Percentiles rank a stretch among this genome's conserved stretches.
Conservation (phyloP, 345 rosid species). For the Microthlaspi erraticum region DNA sequence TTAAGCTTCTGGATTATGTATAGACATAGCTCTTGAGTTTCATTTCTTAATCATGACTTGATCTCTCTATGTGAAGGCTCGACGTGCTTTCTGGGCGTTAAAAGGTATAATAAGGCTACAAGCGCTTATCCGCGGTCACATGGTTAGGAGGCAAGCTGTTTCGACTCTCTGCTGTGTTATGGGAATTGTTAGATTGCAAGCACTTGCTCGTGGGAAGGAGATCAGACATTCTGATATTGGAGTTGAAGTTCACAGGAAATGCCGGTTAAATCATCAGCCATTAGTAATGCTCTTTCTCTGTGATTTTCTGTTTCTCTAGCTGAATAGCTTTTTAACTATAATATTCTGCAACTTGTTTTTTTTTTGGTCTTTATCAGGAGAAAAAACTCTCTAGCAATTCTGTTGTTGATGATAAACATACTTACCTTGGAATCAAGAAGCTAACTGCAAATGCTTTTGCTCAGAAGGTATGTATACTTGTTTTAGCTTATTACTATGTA, state of each 20-base stretch:
- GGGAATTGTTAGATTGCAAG: slow-evolving; percentile 48
- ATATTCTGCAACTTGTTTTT: background rate
- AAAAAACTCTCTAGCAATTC: slow-evolving; percentile 47
- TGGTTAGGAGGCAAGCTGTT: slow-evolving; percentile 52
- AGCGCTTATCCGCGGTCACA: slow-evolving; percentile 55
- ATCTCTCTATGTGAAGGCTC: slow-evolving; percentile 36
- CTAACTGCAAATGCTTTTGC: slow-evolving; percentile 64
- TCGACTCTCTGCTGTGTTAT: slow-evolving; percentile 43
- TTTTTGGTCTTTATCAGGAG: slow-evolving; percentile 46
- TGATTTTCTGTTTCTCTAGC: background rate
- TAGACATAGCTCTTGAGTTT: background rate
- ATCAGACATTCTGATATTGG: slow-evolving; percentile 39
- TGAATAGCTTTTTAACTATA: slow-evolving; percentile 17
- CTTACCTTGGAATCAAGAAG: slow-evolving; percentile 52
- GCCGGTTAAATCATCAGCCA: slow-evolving; percentile 41
- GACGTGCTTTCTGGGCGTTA: slow-evolving; percentile 41
- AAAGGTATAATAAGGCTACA: slow-evolving; percentile 57
- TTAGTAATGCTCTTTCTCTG: slow-evolving; percentile 49
- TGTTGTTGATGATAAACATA: slow-evolving; percentile 42
- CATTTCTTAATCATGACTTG: background rate
- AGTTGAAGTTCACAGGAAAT: slow-evolving; percentile 35
- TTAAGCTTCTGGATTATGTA: background rate
- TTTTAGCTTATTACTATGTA: background rate
- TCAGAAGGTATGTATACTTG: slow-evolving; percentile 60
- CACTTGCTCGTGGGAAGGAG: slow-evolving; percentile 43